Evolutionary conservation across 768 basidiomycete species (phyloP), one percentile per base, ranked within the genome.

Genomic region (Rhodosporidiobolus sp.): DNA sequence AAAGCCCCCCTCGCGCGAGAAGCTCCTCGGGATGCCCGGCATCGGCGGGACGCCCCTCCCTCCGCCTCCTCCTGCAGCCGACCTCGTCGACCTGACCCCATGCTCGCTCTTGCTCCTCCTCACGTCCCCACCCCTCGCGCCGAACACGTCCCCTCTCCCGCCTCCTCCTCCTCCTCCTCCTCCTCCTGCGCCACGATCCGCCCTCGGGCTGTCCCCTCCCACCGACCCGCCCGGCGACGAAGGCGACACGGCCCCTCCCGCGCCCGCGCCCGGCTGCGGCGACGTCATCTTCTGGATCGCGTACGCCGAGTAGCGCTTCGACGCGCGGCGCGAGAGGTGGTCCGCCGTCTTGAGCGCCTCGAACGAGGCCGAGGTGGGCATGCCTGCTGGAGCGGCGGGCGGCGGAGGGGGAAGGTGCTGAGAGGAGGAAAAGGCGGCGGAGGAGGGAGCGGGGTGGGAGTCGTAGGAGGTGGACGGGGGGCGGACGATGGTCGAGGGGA

Each of bases 231-330:
- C 53, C 20, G 24, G 17, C 38, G 38, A 43, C 8, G 38, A 43
- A 43, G 38, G 38, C 38, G 38, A 43, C 14, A 43, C 38, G 8
- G 38, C 38, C 38, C 38, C 38, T 7, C 38, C 38, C 64, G 68
- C 12, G 67, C 61, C 14, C 65, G 82, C 24, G 32, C 55, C 65
- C 0, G 55, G 56, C 2, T 28, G 48, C 22, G 71, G 71, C 16
- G 88, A 88, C 6, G 92, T 89, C 89, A 98, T 94, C 83, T 94
- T 94, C 58, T 90, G 88, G 77, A 97, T 90, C 74, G 94, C 91
- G 80, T 95, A 98, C 3, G 89, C 88, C 54, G 94, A 96, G 82
- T 94, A 98, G 0, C 96, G 90, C 80, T 97, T 97, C 30, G 91
- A 94, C 26, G 95, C 95, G 57, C 95, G 86, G 30, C 95, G 87